Evolutionary conservation across 306 rosid genomes (phyloP).

Genomic region (Sechiopsis laciniata): DNA sequence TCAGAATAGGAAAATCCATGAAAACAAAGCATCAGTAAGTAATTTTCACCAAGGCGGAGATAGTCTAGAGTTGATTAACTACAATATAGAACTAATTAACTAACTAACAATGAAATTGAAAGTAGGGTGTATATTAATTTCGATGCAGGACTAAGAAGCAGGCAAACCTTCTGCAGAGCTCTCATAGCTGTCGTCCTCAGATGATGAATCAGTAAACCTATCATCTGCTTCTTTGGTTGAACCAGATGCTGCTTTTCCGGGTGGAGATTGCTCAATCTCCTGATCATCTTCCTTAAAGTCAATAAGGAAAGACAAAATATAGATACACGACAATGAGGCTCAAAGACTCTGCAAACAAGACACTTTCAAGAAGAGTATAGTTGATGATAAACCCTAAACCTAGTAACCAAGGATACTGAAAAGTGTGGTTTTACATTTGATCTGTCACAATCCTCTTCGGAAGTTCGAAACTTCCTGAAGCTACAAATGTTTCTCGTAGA

Average conservation of each 20-base stretch:
- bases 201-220: slow-evolving; percentile 47
- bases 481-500: slow-evolving; percentile 37
- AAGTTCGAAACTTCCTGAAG: slow-evolving; percentile 38
- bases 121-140: background rate
- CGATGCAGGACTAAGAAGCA: slow-evolving; percentile 16
- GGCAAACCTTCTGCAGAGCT: slow-evolving; percentile 47
- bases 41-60: slow-evolving; percentile 5
- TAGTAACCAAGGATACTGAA: slow-evolving; percentile 60
- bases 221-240: slow-evolving; percentile 36
- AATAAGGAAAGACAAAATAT: slow-evolving; percentile 49
- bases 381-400: slow-evolving; percentile 6
- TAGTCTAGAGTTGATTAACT: background rate
- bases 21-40: background rate
- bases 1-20: slow-evolving; percentile 4
- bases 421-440: slow-evolving; percentile 31
- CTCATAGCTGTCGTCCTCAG: slow-evolving; percentile 37
- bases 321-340: slow-evolving; percentile 27
- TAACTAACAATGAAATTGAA: background rate
- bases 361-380: slow-evolving; percentile 2
- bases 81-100: background rate
- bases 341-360: slow-evolving; percentile 9
- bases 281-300: slow-evolving; percentile 47
- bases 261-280: slow-evolving; percentile 35
- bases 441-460: slow-evolving; percentile 32
- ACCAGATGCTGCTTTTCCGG: slow-evolving; percentile 31